phyloP scores from a whole-genome alignment of 1,284 basidiomycete genomes.

The Anthracocystis panici-leucophaei region DNA sequence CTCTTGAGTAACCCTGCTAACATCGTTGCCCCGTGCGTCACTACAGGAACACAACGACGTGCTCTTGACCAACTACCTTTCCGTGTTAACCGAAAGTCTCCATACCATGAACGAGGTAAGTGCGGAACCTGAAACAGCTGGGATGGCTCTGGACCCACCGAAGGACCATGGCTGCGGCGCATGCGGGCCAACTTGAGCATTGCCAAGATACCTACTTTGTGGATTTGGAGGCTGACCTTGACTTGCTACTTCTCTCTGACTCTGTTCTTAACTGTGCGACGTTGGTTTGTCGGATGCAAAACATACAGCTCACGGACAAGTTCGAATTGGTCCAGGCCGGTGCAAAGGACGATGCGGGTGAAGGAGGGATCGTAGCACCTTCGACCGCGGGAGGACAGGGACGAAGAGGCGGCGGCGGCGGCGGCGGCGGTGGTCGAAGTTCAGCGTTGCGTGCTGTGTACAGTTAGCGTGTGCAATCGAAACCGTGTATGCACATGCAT shows the following conservation, averaged over 20 bases:
- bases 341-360: slow-evolving; percentile 19
- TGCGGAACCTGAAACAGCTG: neutral
- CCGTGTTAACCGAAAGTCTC: slow-evolving; percentile 86
- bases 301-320: slow-evolving; percentile 58
- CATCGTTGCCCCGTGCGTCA: neutral
- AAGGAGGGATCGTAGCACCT: slow-evolving; percentile 12
- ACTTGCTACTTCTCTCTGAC: neutral
- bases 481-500: no score
- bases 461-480: slow-evolving; percentile 3
- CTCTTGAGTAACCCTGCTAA: slow-evolving; percentile 4
- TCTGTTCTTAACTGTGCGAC: neutral
- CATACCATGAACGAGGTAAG: slow-evolving; percentile 88
- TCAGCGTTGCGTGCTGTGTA: slow-evolving; percentile 34
- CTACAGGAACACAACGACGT: slow-evolving; percentile 92
- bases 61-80: slow-evolving; percentile 88
- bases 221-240: slow-evolving; percentile 11
- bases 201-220: neutral
- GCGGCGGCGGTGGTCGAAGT: slow-evolving; percentile 10
- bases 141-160: slow-evolving; percentile 1
- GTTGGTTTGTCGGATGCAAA: neutral
- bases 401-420: slow-evolving; percentile 17
- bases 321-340: slow-evolving; percentile 56
- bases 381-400: slow-evolving; percentile 4
- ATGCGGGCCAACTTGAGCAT: slow-evolving; percentile 3
- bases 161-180: neutral